Evolutionary conservation across 306 rosid genomes (phyloP).

Genomic region (Dalbergia cochinchinensis): DNA sequence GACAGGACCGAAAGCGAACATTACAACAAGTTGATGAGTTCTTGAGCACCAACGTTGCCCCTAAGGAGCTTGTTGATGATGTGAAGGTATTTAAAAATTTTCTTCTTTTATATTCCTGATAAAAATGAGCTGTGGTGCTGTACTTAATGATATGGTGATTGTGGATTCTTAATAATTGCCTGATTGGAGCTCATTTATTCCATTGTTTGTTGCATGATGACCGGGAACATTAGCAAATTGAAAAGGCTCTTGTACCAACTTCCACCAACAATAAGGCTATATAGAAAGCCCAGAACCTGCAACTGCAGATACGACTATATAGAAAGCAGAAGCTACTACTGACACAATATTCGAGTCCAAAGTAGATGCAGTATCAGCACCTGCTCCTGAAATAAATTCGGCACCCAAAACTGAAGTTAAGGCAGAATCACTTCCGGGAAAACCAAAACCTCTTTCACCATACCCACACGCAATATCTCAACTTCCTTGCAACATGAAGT

Average conservation of each 20-base stretch:
- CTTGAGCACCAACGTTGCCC: slow-evolving; percentile 92
- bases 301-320: slow-evolving; percentile 34
- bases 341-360: slow-evolving; percentile 46
- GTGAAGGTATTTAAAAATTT: slow-evolving; percentile 62
- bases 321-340: slow-evolving; percentile 60
- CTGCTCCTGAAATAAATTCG: slow-evolving; percentile 68
- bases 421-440: slow-evolving; percentile 64
- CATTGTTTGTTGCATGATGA: slow-evolving; percentile 33
- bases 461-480: slow-evolving; percentile 70
- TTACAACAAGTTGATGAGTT: slow-evolving; percentile 75
- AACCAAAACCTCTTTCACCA: slow-evolving; percentile 81
- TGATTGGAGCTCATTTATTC: neutral
- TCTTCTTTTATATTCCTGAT: neutral
- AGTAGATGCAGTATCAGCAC: slow-evolving; percentile 53
- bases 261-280: slow-evolving; percentile 65
- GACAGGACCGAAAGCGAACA: slow-evolving; percentile 85
- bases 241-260: slow-evolving; percentile 81
- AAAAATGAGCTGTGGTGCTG: neutral
- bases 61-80: slow-evolving; percentile 80
- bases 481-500: slow-evolving; percentile 29
- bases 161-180: slow-evolving; percentile 5
- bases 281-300: neutral
- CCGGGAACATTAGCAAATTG: slow-evolving; percentile 73
- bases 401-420: slow-evolving; percentile 69
- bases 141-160: neutral